These are phyloP conservation scores for Rhinocladiella mackenziei DNA, from an alignment of 2,329 filamentous ascomycete species.

Conservation along the genomic window DNA sequence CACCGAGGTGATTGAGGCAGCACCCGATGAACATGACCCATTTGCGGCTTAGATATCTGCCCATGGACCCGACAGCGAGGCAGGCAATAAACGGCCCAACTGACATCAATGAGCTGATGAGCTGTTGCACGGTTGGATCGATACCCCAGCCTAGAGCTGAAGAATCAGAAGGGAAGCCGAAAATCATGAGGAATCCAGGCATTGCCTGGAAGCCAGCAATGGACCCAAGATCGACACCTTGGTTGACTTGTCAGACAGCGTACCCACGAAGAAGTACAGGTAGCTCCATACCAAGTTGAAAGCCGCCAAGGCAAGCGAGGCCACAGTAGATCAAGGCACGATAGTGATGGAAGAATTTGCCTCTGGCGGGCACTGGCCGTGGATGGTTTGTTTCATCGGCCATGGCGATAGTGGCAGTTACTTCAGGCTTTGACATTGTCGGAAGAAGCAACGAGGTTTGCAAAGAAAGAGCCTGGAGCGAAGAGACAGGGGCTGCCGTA, in stretches of 20 bases:
- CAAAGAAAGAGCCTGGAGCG: too few species aligned
- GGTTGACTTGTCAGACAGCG: not conserved
- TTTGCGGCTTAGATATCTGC: slow-evolving; percentile 43
- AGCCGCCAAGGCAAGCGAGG: not conserved
- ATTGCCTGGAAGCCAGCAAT: slow-evolving; percentile 32
- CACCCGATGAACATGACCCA: slow-evolving; percentile 46
- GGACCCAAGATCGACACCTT: slow-evolving; percentile 5
- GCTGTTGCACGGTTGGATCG: slow-evolving; percentile 46
- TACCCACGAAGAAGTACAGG: not conserved
- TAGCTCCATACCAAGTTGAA: slow-evolving; percentile 1
- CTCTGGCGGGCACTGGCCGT: not conserved
- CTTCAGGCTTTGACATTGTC: too few species aligned
- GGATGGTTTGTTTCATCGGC: not conserved
- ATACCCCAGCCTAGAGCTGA: slow-evolving; percentile 4
- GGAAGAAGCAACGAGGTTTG: too few species aligned
- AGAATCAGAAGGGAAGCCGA: slow-evolving; percentile 45
- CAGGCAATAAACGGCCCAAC: slow-evolving; percentile 43
- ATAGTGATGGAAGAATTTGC: not conserved
- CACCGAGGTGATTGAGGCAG: slow-evolving; percentile 48
- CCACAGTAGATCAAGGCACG: slow-evolving; percentile 3
- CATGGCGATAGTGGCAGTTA: not conserved
- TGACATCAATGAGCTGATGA: slow-evolving; percentile 48
- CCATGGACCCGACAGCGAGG: slow-evolving; percentile 35
- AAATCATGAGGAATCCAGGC: slow-evolving; percentile 50
- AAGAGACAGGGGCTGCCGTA: too few species aligned